Evolutionary conservation across 2,329 filamentous ascomycete species (phyloP).

Genomic region (Hyphodiscus sp.): DNA sequence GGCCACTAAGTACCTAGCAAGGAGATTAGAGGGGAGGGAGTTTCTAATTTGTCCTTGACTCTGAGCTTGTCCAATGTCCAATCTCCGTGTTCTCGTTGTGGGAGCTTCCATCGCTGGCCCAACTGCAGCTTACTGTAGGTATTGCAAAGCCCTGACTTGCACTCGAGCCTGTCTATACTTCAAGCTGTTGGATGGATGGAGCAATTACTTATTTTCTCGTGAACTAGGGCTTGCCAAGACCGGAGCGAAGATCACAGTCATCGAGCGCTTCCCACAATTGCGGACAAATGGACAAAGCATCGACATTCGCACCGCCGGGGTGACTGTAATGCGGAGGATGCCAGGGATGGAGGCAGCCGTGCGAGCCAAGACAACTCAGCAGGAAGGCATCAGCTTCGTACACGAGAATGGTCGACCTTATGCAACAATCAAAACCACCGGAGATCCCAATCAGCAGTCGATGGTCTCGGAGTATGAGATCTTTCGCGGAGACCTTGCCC

Average conservation of each 20-base stretch:
- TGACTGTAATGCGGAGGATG: conserved; percentile 35
- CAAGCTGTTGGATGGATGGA: no score
- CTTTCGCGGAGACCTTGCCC: conserved; percentile 36
- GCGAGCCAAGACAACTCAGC: conserved; percentile 31
- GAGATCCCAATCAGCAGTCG: conserved; percentile 35
- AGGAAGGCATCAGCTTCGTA: conserved; percentile 39
- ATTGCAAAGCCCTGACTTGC: no score
- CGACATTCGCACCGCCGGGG: conserved; percentile 41
- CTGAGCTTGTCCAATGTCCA: no score
- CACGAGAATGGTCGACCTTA: conserved; percentile 32
- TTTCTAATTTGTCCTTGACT: no score
- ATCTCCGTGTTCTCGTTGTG: conserved; percentile 26
- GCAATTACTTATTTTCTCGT: no score
- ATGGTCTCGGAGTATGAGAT: conserved; percentile 41
- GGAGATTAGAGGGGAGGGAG: no score
- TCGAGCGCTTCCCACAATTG: conserved; percentile 36
- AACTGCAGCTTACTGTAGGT: conserved; percentile 38
- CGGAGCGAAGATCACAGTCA: conserved; percentile 32
- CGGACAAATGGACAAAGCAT: conserved; percentile 45
- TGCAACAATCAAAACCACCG: conserved; percentile 31
- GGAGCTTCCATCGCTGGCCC: conserved; percentile 33
- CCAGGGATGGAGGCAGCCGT: conserved; percentile 34
- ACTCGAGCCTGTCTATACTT: no score
- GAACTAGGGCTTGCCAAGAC: conserved; percentile 34
- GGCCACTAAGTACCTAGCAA: no score